Percentiles rank a stretch among this genome's conserved stretches.
phyloP scores from a whole-genome alignment of 768 basidiomycete genomes.

The Sarcodon aspratus region DNA sequence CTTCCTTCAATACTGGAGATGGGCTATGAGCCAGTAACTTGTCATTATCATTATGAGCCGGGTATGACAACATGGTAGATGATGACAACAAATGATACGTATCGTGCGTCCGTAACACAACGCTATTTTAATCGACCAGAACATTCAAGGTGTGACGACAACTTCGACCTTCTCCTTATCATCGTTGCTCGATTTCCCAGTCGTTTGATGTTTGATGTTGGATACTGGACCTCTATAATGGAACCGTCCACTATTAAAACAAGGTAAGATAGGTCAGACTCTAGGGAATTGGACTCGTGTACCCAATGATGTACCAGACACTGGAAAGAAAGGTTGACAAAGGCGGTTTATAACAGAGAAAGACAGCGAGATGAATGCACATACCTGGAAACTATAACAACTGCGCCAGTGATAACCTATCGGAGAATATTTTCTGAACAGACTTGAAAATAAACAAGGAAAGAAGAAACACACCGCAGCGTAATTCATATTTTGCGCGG shows the following conservation, averaged over 20 bases:
- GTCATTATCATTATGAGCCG: too few relatives aligned
- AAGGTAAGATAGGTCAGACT: background rate
- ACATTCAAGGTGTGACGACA: too few relatives aligned
- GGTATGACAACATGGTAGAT: too few relatives aligned
- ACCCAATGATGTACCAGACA: conserved; percentile 15
- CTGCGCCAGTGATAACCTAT: conserved; percentile 22
- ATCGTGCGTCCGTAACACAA: too few relatives aligned
- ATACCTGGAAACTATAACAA: conserved; percentile 21
- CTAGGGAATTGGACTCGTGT: background rate
- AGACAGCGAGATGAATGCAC: background rate
- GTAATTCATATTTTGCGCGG: conserved; percentile 69
- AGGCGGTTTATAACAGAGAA: background rate
- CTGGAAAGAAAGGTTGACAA: background rate
- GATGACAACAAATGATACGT: too few relatives aligned
- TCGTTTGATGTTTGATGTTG: background rate
- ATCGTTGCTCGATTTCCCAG: too few relatives aligned
- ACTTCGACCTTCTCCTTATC: too few relatives aligned
- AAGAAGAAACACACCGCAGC: conserved; percentile 40
- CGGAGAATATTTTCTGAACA: background rate
- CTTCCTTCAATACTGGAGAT: too few relatives aligned
- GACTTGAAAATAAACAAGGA: too few relatives aligned
- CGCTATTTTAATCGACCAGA: too few relatives aligned
- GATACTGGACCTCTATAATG: background rate
- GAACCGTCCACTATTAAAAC: background rate
- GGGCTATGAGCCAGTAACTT: too few relatives aligned